Base-by-base conservation (phyloP, 139 green algal species). In the Coelastrella sp. region DNA sequence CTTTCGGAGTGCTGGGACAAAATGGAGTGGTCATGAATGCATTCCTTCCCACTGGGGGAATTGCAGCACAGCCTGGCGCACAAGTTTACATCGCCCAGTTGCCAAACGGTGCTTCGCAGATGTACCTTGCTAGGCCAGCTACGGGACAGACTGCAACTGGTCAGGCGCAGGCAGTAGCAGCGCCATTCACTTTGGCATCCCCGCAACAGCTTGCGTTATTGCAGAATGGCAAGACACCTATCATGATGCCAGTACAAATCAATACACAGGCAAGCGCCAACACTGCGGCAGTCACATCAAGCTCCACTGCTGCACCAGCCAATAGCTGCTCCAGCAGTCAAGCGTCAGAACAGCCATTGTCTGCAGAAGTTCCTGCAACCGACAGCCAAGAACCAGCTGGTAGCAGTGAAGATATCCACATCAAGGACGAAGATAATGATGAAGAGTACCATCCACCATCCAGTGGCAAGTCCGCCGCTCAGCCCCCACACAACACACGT, bases 21-120 rank as follows among this genome's bases (percentile, higher is more conserved):
- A 84, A 84, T 63, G 78, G 78, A 17, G 53, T 84, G 38, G 62
- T 84, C 6, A 76, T 84, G 78, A 83, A 83, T 41, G 53, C 48
- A 27, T 35, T 62, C 4, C 23, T 83, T 11, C 77, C 69, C 21
- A 27, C 51, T 2, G 59, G 77, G n/a, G 59, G 59, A n/a, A 53
- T 75, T 9, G 27, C 34, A 84, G 41, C 60, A 34, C 76, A 83
- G 76, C 76, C 45, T 30, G 76, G 76, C 37, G 23, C 76, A 19
- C 76, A 84, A 27, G 60, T 84, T 8, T 84, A 75, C 41, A 45
- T 84, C 0, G 78, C 78, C 30, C 78, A 84, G 62, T 40, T 84
- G 15, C 60, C 78, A 1, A 62, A 62, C 60, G 78, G 60, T 27
- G n/a, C 62, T 15, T 51, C 62, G 23, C 78, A 74, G 27, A 66